phyloP scores from a whole-genome alignment of 1,284 basidiomycete species.

The Ceratobasidium sp. region DNA sequence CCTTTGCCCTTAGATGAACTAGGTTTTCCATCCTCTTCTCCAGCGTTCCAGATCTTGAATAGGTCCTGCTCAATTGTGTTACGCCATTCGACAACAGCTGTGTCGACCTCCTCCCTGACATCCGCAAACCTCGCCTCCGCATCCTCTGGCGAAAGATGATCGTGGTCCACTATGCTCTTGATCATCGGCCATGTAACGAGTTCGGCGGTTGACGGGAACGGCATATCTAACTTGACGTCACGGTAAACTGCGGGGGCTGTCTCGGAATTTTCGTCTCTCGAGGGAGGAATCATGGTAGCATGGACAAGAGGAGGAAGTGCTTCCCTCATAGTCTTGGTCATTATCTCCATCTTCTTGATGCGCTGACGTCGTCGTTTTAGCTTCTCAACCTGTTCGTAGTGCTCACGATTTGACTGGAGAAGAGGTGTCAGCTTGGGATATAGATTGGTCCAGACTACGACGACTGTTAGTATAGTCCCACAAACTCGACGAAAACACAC shows the following conservation, averaged over 20 bases:
- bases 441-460: no score
- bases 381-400: background rate
- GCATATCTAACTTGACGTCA: background rate
- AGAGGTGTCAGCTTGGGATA: constrained; percentile 2
- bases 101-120: background rate
- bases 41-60: background rate
- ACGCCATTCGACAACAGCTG: background rate
- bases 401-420: background rate
- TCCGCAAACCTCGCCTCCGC: background rate
- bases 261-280: background rate
- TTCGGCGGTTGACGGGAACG: no score
- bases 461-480: no score
- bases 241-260: background rate
- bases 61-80: constrained; percentile 3
- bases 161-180: background rate
- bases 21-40: no score
- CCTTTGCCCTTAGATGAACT: no score
- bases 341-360: background rate
- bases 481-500: no score
- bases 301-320: background rate
- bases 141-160: background rate
- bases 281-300: background rate
- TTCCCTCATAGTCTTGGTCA: background rate
- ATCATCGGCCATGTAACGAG: no score
- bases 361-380: background rate